Evolutionary conservation across 257 asterid species (phyloP).

Genomic region (Striga asiatica): DNA sequence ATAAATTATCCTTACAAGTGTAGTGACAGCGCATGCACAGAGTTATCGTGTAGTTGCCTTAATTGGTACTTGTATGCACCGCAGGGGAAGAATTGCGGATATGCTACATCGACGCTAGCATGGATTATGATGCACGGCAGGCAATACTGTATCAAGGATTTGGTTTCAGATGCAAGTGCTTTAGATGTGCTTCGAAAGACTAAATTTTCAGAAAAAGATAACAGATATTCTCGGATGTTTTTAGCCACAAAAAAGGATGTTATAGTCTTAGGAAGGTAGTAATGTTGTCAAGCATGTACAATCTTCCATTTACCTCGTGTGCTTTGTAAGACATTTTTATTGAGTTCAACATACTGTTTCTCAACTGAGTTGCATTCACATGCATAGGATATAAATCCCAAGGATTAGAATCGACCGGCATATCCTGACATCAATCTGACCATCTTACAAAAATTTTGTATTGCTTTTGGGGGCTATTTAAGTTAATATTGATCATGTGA

Average conservation of each 20-base stretch:
- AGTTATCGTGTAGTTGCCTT: no score
- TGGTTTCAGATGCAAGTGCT: slow-evolving; percentile 59
- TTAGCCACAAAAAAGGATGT: not conserved
- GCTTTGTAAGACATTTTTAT: no score
- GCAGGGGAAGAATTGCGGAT: slow-evolving; percentile 62
- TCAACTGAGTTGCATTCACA: no score
- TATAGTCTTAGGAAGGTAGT: not conserved
- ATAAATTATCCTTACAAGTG: no score
- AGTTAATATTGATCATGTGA: no score
- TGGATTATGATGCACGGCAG: slow-evolving; percentile 66
- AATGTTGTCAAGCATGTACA: not conserved
- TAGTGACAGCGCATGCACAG: no score
- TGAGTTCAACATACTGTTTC: no score
- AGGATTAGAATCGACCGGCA: no score
- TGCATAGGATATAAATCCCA: no score
- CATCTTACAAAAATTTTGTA: no score
- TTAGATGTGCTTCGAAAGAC: slow-evolving; percentile 21
- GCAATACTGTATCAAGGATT: slow-evolving; percentile 49
- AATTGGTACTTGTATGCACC: slow-evolving; percentile 10
- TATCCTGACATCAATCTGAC: no score
- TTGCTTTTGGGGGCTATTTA: no score
- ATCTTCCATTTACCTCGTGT: not conserved
- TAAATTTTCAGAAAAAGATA: slow-evolving; percentile 10
- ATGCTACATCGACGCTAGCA: slow-evolving; percentile 34
- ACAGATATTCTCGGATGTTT: not conserved